Evolutionary conservation across 345 rosid genomes (phyloP).

Genomic region (Linum tenue): DNA sequence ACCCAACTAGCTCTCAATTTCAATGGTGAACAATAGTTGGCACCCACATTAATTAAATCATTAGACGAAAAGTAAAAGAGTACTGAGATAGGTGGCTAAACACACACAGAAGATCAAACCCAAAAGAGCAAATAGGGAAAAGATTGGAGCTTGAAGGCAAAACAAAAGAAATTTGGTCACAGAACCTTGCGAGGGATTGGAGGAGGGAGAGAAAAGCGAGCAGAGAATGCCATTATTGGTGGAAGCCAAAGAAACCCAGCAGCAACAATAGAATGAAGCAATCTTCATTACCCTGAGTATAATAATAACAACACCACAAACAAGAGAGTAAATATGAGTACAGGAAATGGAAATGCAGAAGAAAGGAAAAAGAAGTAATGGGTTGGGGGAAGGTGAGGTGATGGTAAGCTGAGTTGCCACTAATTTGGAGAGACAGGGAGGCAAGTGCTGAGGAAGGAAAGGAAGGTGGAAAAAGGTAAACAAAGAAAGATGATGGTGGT

Average conservation of each 20-base stretch:
- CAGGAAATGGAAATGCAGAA: not conserved
- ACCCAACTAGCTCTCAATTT: not conserved
- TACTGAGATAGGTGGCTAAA: not conserved
- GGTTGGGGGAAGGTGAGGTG: not conserved
- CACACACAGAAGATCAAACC: not conserved
- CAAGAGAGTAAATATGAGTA: not conserved
- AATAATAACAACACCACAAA: too few species aligned
- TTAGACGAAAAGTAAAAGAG: not conserved
- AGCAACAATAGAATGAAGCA: not conserved
- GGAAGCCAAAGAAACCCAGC: not conserved
- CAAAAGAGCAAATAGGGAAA: not conserved
- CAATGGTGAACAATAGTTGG: not conserved
- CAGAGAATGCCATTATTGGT: not conserved
- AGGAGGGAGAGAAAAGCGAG: not conserved
- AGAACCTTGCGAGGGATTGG: not conserved
- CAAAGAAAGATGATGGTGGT: not conserved
- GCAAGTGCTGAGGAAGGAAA: not conserved
- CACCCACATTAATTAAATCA: not conserved
- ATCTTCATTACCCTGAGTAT: not conserved
- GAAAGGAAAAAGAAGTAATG: not conserved
- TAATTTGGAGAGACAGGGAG: not conserved
- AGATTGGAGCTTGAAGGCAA: not conserved
- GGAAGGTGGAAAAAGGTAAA: too few species aligned
- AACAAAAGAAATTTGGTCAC: not conserved
- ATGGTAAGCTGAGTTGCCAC: not conserved